Evolutionary conservation across 1,139 yeast genomes (phyloP).

Genomic region (Kurtzmaniella quercitrusa): DNA sequence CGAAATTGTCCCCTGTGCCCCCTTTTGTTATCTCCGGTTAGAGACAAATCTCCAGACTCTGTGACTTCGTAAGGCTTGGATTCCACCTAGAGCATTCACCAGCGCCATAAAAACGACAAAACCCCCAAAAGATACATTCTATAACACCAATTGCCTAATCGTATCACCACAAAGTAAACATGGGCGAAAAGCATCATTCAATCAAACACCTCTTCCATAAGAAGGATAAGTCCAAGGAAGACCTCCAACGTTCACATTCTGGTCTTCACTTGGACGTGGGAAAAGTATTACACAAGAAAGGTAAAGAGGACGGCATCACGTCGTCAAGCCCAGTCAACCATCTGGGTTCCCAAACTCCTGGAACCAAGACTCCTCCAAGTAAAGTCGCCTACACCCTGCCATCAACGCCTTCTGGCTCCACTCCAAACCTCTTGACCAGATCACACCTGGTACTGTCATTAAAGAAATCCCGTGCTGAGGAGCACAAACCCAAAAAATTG

Average conservation of each 20-base stretch:
- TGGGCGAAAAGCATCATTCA: conserved; percentile 2
- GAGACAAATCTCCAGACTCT: too few species aligned
- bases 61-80: too few species aligned
- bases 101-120: too few species aligned
- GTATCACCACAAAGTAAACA: too few species aligned
- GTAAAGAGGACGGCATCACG: background rate
- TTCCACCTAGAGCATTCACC: too few species aligned
- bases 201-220: background rate
- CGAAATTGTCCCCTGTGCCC: too few species aligned
- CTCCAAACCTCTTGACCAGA: conserved; percentile 1
- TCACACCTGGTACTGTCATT: conserved; percentile 4
- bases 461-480: conserved; percentile 6
- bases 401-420: background rate
- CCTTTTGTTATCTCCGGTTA: too few species aligned
- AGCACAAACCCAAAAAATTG: conserved; percentile 19
- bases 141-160: too few species aligned
- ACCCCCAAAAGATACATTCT: too few species aligned
- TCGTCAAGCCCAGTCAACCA: background rate
- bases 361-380: background rate
- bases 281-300: conserved; percentile 15
- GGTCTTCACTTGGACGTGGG: conserved; percentile 25
- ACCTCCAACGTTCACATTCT: conserved; percentile 20
- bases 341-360: background rate
- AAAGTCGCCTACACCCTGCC: conserved; percentile 3
- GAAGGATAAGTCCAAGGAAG: conserved; percentile 8